phyloP scores from a whole-genome alignment of 75 land plant genomes.

The Larix kaempferi region DNA sequence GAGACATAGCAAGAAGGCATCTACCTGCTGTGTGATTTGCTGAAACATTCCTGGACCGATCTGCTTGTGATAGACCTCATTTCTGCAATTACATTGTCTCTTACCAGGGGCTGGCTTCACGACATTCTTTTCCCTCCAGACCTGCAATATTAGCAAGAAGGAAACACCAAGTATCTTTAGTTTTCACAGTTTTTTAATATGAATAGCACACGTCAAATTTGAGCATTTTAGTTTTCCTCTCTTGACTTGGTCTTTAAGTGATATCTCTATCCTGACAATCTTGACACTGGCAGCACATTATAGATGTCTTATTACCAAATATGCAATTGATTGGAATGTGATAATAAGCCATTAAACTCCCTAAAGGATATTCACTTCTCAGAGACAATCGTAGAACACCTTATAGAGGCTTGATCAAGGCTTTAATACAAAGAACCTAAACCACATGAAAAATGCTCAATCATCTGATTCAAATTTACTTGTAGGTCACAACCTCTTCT shows the following conservation, averaged over 20 bases:
- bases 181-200: background rate
- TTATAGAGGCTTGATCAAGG: background rate
- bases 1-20: background rate
- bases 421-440: background rate
- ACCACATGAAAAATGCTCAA: background rate
- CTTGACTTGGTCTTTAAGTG: background rate
- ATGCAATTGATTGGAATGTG: no score
- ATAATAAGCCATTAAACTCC: no score
- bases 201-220: background rate
- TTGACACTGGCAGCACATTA: background rate
- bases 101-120: slow-evolving; percentile 94
- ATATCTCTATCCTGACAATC: background rate
- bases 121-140: slow-evolving; percentile 96
- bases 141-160: slow-evolving; percentile 24
- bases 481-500: background rate
- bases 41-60: slow-evolving; percentile 98
- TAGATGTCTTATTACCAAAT: background rate
- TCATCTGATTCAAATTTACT: background rate
- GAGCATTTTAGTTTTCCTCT: background rate
- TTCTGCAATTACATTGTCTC: slow-evolving; percentile 88
- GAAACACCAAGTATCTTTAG: background rate
- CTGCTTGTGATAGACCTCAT: slow-evolving; percentile 91
- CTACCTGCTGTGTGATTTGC: slow-evolving; percentile 94
- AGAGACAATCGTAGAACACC: no score
- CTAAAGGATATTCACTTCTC: no score